Conservation (phyloP, 176 grass and related monocot genomes). For the Triticum dicoccoides region DNA sequence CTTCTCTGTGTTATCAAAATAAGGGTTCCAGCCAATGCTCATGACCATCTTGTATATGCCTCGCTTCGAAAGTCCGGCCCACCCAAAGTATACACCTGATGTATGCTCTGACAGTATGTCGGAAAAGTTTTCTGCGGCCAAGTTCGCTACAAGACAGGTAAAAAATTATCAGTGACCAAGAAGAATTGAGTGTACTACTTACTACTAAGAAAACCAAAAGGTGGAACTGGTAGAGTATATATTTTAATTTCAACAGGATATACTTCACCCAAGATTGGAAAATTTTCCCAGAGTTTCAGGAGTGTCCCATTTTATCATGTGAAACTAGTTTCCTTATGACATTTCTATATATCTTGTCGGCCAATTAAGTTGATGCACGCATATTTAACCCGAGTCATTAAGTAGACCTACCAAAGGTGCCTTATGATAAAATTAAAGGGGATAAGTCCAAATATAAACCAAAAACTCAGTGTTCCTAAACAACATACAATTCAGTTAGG, state of each 20-base stretch:
- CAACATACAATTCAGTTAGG: background rate
- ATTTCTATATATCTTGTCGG: background rate
- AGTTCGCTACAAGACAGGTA: conserved; percentile 63
- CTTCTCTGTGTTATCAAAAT: conserved; percentile 94
- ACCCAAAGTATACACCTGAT: conserved; percentile 95
- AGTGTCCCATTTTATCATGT: background rate
- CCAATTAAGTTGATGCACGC: background rate
- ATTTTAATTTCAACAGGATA: background rate
- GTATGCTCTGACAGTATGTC: conserved; percentile 77
- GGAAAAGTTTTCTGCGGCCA: conserved; percentile 82
- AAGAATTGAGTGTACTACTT: background rate
- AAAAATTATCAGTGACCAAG: conserved; percentile 25
- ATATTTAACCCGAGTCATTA: background rate
- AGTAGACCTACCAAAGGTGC: background rate
- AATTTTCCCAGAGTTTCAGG: background rate
- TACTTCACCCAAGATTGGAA: background rate
- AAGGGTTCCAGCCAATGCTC: conserved; percentile 99
- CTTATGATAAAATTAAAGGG: background rate
- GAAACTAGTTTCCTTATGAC: background rate
- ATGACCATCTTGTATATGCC: conserved; percentile 97
- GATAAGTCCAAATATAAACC: background rate
- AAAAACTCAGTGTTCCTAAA: background rate
- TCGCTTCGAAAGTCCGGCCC: conserved; percentile 67
- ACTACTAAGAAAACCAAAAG: conserved; percentile 7
- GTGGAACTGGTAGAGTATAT: background rate